Evolutionary conservation across 2,329 filamentous ascomycete species (phyloP).

Genomic region (Aspergillus nomiae): DNA sequence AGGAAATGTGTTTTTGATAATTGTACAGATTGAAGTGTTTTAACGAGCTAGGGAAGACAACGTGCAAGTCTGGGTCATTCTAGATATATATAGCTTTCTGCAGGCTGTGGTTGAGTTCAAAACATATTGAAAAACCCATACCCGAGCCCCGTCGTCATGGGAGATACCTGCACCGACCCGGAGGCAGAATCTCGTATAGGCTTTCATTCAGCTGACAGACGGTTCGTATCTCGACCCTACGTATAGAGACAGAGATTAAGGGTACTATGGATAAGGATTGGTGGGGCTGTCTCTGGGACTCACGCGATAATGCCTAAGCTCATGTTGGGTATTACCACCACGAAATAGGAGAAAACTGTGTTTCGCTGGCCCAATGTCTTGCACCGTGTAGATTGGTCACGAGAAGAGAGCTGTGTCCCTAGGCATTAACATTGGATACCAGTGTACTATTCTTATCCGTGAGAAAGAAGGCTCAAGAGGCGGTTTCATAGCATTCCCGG

Average conservation of each 20-base stretch:
- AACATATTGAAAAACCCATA: not conserved
- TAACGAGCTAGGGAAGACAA: not conserved
- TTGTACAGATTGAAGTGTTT: not conserved
- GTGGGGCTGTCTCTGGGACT: not conserved
- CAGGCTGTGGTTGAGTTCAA: not conserved
- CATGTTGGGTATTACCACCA: not conserved
- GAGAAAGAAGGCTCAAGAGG: not conserved
- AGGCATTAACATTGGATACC: not conserved
- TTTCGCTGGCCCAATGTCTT: not conserved
- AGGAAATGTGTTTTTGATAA: not conserved
- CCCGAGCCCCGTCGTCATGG: not conserved
- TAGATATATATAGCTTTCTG: not conserved
- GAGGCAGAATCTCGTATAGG: not conserved
- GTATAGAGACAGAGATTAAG: not conserved
- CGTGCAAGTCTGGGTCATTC: not conserved
- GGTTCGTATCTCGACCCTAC: not conserved
- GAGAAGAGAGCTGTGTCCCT: not conserved
- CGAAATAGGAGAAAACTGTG: not conserved
- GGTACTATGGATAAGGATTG: not conserved
- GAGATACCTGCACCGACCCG: not conserved
- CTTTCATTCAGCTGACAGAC: not conserved
- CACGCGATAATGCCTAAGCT: not conserved
- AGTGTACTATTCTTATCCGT: not conserved
- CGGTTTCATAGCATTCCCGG: not conserved
- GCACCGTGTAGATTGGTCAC: not conserved